These are phyloP conservation scores for Trichoderma reesei DNA, from an alignment of 495 filamentous ascomycete genomes.

Conservation along the genomic window DNA sequence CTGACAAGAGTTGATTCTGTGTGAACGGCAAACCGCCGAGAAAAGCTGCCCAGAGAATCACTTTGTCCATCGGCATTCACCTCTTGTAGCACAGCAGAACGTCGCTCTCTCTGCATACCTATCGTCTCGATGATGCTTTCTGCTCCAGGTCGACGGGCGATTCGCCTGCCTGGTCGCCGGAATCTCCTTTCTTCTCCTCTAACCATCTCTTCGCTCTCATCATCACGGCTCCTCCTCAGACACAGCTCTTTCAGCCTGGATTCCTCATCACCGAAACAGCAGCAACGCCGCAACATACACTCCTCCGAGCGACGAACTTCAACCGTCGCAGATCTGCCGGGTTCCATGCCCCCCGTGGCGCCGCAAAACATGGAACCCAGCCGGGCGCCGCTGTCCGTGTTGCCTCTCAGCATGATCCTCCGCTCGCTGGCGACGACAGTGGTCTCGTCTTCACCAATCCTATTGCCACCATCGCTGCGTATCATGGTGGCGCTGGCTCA, in stretches of 20 bases:
- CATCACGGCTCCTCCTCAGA: not conserved
- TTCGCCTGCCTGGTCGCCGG: not conserved
- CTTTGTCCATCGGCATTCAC: not conserved
- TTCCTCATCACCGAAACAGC: not conserved
- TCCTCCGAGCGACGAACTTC: conserved; percentile 20
- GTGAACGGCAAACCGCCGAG: not conserved
- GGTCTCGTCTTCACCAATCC: conserved; percentile 64
- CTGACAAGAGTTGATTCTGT: not conserved
- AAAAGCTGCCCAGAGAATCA: no score
- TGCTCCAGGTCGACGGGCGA: conserved; percentile 1
- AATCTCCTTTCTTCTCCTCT: not conserved
- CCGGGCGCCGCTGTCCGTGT: conserved; percentile 50
- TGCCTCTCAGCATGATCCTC: conserved; percentile 64
- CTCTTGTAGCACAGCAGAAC: not conserved
- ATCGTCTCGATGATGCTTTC: not conserved
- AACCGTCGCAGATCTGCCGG: not conserved
- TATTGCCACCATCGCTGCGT: conserved; percentile 61
- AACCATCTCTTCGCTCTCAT: not conserved
- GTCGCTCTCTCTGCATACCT: not conserved
- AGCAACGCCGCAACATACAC: conserved; percentile 21
- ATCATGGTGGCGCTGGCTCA: conserved; percentile 62
- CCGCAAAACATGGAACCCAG: conserved; percentile 21
- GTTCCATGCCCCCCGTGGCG: conserved; percentile 10
- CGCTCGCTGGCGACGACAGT: conserved; percentile 70
- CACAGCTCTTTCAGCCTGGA: not conserved